A percentile compares a stretch with the other conserved stretches of the same genome.
Evolutionary conservation across 352 stramenopile species (phyloP).

Genomic region (Blastocystis sp.): DNA sequence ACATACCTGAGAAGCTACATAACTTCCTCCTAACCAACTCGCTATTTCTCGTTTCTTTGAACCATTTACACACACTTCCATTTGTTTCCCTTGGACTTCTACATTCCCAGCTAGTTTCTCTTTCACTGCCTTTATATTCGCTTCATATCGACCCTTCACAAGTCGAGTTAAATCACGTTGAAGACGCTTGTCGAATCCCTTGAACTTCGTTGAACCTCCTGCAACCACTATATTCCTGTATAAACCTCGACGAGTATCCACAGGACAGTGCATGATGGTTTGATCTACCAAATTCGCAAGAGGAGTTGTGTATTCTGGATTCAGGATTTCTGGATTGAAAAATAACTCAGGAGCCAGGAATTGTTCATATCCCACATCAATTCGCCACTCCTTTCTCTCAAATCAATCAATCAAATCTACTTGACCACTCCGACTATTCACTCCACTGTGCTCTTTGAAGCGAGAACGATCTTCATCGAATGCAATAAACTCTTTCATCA

Average conservation of each 20-base stretch:
- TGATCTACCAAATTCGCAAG: conserved; percentile 89
- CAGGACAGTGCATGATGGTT: conserved; percentile 88
- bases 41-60: conserved; percentile 72
- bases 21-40: conserved; percentile 41
- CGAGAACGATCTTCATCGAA: conserved; percentile 87
- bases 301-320: conserved; percentile 84
- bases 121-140: conserved; percentile 73
- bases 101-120: neutral
- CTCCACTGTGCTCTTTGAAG: conserved; percentile 82
- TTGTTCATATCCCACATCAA: conserved; percentile 87
- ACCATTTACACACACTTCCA: conserved; percentile 48
- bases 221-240: conserved; percentile 95
- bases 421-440: conserved; percentile 68
- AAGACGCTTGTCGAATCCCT: conserved; percentile 88
- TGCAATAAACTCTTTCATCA: conserved; percentile 91
- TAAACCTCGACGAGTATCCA: conserved; percentile 86
- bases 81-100: conserved; percentile 49
- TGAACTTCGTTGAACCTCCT: conserved; percentile 92
- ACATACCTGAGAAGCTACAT: conserved; percentile 81
- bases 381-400: conserved; percentile 79
- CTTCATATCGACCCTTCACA: conserved; percentile 83
- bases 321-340: conserved; percentile 94
- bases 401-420: neutral
- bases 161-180: conserved; percentile 88
- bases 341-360: conserved; percentile 92